Evolutionary conservation across 1,139 yeast genomes (phyloP).

Genomic region (Diutina catenulata): DNA sequence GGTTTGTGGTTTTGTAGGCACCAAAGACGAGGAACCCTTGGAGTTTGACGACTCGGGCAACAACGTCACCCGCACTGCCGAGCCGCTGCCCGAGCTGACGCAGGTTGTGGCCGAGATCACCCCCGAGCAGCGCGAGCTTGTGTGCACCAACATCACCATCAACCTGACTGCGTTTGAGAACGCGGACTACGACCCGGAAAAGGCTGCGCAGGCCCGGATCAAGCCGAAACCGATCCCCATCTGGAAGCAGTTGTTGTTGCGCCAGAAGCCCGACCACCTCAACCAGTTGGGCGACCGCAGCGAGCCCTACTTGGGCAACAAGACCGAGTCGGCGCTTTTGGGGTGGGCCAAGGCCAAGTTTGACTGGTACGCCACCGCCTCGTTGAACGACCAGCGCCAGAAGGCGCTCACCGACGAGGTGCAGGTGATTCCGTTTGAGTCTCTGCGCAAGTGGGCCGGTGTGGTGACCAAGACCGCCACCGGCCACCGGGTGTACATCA

Average conservation of each 20-base stretch:
- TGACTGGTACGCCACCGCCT: slow-evolving; percentile 25
- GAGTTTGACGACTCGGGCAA: slow-evolving; percentile 34
- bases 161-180: slow-evolving; percentile 90
- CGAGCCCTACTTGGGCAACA: slow-evolving; percentile 76
- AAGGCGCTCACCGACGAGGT: slow-evolving; percentile 31
- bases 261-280: slow-evolving; percentile 9
- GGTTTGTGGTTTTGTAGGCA: slow-evolving; percentile 50
- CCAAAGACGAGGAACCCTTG: slow-evolving; percentile 8
- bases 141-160: slow-evolving; percentile 53
- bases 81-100: slow-evolving; percentile 8
- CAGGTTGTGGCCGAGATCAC: slow-evolving; percentile 12
- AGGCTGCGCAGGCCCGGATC: slow-evolving; percentile 17
- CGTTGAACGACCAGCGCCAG: slow-evolving; percentile 29
- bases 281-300: slow-evolving; percentile 17
- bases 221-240: slow-evolving; percentile 20
- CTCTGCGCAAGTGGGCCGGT: slow-evolving; percentile 89
- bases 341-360: slow-evolving; percentile 52
- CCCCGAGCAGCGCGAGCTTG: slow-evolving; percentile 13
- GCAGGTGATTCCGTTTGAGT: slow-evolving; percentile 83
- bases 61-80: slow-evolving; percentile 7
- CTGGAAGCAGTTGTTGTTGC: slow-evolving; percentile 10
- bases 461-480: slow-evolving; percentile 42
- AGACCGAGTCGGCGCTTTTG: slow-evolving; percentile 86
- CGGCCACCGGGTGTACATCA: slow-evolving; percentile 55
- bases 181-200: slow-evolving; percentile 27